Conservation (phyloP, 108 stramenopile species). For the Stephanodiscus minutulus region DNA sequence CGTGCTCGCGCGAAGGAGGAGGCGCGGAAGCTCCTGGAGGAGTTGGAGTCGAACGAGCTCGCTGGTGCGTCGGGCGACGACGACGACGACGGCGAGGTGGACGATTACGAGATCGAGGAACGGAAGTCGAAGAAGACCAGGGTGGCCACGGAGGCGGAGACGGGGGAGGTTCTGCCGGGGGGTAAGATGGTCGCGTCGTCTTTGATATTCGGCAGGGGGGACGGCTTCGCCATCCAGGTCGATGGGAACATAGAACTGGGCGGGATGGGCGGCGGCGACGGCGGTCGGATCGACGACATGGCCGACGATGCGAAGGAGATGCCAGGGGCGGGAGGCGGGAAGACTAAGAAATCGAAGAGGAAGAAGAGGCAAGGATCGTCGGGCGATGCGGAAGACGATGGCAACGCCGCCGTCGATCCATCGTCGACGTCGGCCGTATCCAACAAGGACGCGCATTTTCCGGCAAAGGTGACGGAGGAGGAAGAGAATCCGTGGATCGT, state of each 20-base stretch:
- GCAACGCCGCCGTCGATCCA: conserved; percentile 1
- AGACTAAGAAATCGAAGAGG: conserved; percentile 31
- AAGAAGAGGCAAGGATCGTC: conserved; percentile 39
- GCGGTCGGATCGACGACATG: conserved; percentile 43
- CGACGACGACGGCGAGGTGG: conserved; percentile 40
- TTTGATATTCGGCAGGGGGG: conserved; percentile 77
- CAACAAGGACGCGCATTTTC: background rate
- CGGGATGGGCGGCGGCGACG: background rate
- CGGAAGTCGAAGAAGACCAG: conserved; percentile 44
- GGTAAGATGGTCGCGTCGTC: conserved; percentile 81
- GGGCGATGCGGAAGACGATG: conserved; percentile 1
- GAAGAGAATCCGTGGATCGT: conserved; percentile 50
- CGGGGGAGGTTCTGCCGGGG: conserved; percentile 62
- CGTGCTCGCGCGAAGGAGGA: conserved; percentile 85
- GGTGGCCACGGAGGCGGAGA: conserved; percentile 72
- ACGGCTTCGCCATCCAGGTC: conserved; percentile 50
- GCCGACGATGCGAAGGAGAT: conserved; percentile 3
- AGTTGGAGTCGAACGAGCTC: conserved; percentile 88
- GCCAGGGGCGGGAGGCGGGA: conserved; percentile 4
- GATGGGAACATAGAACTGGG: conserved; percentile 23
- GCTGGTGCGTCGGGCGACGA: conserved; percentile 49
- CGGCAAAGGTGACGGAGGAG: conserved; percentile 1
- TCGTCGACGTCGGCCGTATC: background rate
- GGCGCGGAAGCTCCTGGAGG: conserved; percentile 76
- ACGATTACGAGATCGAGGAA: conserved; percentile 22